phyloP scores from a whole-genome alignment of 2,329 filamentous ascomycete genomes.

The Paracoccidioides lutzii region DNA sequence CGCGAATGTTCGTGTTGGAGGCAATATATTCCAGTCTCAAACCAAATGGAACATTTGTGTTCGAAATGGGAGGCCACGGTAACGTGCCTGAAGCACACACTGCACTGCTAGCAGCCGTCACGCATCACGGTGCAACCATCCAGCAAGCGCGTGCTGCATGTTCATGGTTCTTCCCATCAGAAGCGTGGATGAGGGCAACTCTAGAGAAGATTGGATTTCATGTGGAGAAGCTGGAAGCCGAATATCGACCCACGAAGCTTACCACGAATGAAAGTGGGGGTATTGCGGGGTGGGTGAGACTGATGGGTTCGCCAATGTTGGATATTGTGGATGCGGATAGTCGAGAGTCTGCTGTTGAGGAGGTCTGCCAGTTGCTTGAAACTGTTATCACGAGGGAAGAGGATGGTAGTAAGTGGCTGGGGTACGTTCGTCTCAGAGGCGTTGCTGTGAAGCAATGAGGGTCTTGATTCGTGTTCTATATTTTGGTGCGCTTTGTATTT shows the following conservation, averaged over 20 bases:
- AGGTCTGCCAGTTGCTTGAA: constrained; percentile 44
- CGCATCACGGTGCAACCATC: constrained; percentile 39
- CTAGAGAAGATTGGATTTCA: constrained; percentile 31
- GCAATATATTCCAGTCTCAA: constrained; percentile 41
- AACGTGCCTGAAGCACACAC: constrained; percentile 53
- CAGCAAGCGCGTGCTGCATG: constrained; percentile 37
- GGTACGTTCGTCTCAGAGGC: constrained; percentile 35
- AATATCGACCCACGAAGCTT: constrained; percentile 50
- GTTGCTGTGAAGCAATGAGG: constrained; percentile 23
- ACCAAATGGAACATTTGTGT: constrained; percentile 44
- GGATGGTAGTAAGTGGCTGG: constrained; percentile 43
- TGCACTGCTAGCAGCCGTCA: constrained; percentile 43
- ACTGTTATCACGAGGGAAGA: constrained; percentile 42
- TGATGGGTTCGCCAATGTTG: constrained; percentile 50
- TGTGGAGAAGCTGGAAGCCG: constrained; percentile 45
- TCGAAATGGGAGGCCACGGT: constrained; percentile 60
- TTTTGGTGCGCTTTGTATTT: too few relatives aligned
- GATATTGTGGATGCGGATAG: constrained; percentile 38
- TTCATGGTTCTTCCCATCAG: constrained; percentile 63
- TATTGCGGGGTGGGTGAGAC: constrained; percentile 51
- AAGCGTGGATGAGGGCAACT: constrained; percentile 39
- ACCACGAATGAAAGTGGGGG: constrained; percentile 37
- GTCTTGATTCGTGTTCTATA: neutral
- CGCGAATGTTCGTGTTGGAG: constrained; percentile 41
- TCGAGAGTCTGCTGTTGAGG: constrained; percentile 42